These are phyloP conservation scores for Citrus medica DNA, from an alignment of 345 rosid genomes.

Conservation along the genomic window DNA sequence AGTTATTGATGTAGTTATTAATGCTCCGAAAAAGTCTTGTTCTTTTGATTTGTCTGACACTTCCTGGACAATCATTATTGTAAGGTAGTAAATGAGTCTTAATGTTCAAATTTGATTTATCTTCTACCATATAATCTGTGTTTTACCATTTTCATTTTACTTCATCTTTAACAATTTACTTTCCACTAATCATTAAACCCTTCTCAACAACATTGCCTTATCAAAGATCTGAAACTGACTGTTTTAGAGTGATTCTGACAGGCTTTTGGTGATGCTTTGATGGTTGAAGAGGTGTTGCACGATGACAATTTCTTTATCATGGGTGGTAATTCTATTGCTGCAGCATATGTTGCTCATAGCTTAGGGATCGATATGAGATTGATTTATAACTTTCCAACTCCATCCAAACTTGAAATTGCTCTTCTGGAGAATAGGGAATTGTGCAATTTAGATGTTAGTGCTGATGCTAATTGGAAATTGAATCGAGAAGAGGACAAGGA, in stretches of 20 bases:
- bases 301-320: constrained; percentile 78
- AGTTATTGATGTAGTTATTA: background rate
- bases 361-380: constrained; percentile 80
- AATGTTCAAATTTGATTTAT: background rate
- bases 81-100: background rate
- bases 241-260: constrained; percentile 26
- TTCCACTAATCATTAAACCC: background rate
- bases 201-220: background rate
- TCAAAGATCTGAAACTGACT: background rate
- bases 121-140: background rate
- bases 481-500: constrained; percentile 27
- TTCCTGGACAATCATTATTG: background rate
- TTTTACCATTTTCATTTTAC: background rate
- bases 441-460: constrained; percentile 20
- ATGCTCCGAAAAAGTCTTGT: background rate
- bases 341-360: constrained; percentile 80
- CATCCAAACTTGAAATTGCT: constrained; percentile 54
- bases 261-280: constrained; percentile 75
- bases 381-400: constrained; percentile 69
- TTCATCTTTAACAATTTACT: background rate
- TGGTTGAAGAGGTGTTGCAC: constrained; percentile 61
- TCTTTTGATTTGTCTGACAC: background rate
- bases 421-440: constrained; percentile 41
- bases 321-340: constrained; percentile 90
- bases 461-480: constrained; percentile 22